phyloP scores from a whole-genome alignment of 768 basidiomycete species.

The Auricularia sp. region DNA sequence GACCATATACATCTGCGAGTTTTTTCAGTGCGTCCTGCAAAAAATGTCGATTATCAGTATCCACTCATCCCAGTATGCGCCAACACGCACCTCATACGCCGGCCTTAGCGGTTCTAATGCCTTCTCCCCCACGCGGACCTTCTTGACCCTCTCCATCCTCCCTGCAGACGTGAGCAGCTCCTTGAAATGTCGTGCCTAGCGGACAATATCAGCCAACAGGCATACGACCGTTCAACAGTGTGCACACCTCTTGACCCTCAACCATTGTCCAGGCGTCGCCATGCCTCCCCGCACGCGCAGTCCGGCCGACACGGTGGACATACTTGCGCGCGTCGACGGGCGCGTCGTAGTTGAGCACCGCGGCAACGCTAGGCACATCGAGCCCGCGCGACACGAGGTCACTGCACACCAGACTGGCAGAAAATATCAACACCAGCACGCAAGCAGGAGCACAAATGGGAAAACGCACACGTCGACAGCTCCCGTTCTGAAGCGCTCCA shows the following conservation, averaged over 20 bases:
- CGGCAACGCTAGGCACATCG: slow-evolving; percentile 83
- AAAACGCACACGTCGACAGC: slow-evolving; percentile 69
- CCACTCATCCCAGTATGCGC: neutral
- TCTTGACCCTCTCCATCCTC: slow-evolving; percentile 60
- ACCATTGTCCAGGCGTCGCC: slow-evolving; percentile 94
- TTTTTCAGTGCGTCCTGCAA: neutral
- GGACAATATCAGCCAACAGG: too few relatives aligned
- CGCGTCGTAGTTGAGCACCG: slow-evolving; percentile 91
- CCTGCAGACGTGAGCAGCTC: slow-evolving; percentile 61
- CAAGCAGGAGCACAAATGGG: neutral
- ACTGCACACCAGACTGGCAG: slow-evolving; percentile 77
- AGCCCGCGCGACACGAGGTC: slow-evolving; percentile 94
- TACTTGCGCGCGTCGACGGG: slow-evolving; percentile 98
- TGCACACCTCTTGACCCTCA: slow-evolving; percentile 68
- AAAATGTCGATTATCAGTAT: neutral
- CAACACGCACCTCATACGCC: slow-evolving; percentile 54
- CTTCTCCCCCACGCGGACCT: slow-evolving; percentile 50
- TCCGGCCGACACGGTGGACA: slow-evolving; percentile 92
- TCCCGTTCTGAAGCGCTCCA: slow-evolving; percentile 72
- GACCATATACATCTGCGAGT: neutral
- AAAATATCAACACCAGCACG: neutral
- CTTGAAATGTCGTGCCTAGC: slow-evolving; percentile 70
- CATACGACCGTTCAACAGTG: too few relatives aligned
- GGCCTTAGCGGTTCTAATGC: slow-evolving; percentile 45
- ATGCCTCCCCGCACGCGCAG: slow-evolving; percentile 80